phyloP scores from a whole-genome alignment of 2,329 filamentous ascomycete genomes.

The Exutisphaerella laricina region DNA sequence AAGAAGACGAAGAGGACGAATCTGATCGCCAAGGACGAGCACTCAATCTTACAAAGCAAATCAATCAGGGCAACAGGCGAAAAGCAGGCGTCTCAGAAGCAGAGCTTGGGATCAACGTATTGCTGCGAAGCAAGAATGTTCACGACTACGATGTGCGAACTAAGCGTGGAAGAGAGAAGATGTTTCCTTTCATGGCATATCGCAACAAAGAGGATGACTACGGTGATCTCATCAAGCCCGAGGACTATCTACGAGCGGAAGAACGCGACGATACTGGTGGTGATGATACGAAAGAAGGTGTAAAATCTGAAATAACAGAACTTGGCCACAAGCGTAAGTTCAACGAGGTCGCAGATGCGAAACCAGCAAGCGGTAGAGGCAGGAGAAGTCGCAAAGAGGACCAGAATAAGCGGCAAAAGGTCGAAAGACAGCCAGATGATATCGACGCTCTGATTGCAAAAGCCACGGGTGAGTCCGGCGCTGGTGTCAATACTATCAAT shows the following conservation, averaged over 20 bases:
- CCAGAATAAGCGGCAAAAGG: slow-evolving; percentile 17
- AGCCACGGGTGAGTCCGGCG: slow-evolving; percentile 23
- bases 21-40: slow-evolving; percentile 87
- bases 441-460: slow-evolving; percentile 32
- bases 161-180: slow-evolving; percentile 85
- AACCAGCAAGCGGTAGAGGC: slow-evolving; percentile 32
- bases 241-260: slow-evolving; percentile 89
- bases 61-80: slow-evolving; percentile 72
- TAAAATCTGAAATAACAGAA: slow-evolving; percentile 42
- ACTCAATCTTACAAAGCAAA: slow-evolving; percentile 77
- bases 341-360: slow-evolving; percentile 59
- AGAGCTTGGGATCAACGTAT: slow-evolving; percentile 84
- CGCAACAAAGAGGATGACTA: slow-evolving; percentile 82
- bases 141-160: slow-evolving; percentile 89
- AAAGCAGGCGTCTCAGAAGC: slow-evolving; percentile 83
- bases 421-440: slow-evolving; percentile 31
- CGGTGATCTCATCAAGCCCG: slow-evolving; percentile 85
- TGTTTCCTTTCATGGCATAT: slow-evolving; percentile 81
- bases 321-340: slow-evolving; percentile 93
- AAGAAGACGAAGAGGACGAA: slow-evolving; percentile 85
- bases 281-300: slow-evolving; percentile 53
- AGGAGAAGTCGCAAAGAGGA: slow-evolving; percentile 57
- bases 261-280: slow-evolving; percentile 74
- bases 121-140: slow-evolving; percentile 76
- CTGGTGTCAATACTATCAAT: slow-evolving; percentile 12